Base-by-base conservation (phyloP, 208 protist species). In the Leishmania mexicana region DNA sequence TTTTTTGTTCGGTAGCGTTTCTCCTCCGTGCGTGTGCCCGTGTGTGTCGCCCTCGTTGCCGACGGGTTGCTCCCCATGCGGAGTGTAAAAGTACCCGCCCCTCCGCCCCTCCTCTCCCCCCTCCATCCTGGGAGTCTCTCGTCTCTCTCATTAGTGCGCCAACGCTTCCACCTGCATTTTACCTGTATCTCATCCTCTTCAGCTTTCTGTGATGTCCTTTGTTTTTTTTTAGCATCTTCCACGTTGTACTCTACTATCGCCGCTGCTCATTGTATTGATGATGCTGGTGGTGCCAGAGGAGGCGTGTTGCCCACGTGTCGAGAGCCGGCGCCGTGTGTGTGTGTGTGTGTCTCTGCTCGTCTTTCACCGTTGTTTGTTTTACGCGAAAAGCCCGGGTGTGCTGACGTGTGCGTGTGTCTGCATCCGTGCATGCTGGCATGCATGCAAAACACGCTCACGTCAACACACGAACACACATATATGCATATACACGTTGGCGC, bases 161-260 rank as follows among this genome's bases (percentile, higher is more conserved):
- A 28, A 7, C 0, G 58, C n/a, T 6, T 35, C 58, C 58, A 75
- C 40, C 21, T 57, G 7, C 38, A 21, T 75, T 75, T 75, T 28
- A 24, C 17, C n/a, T 73, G 3, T 45, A 8, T n/a, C 24, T 24
- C 73, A 0, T 45, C 17, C 47, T 67, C 13, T 64, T 45, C 42
- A 35, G n/a, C 13, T 51, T 19, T 10, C 21, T 31, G 42, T 62
- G 31, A 15, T 75, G n/a, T 70, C 28, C 28, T 35, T 58, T n/a
- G 64, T 68, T n/a, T 67, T 35, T 40, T 60, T 81, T 58, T 58
- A 13, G 62, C 17, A 42, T 51, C 40, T 75, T 75, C 21, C 42
- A 35, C 10, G n/a, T 45, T 19, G 21, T 53, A 38, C 21, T 75
- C n/a, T 35, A 49, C 21, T 53, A 68, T 68, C 13, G 15, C 31